Evolutionary conservation across 2,329 filamentous ascomycete species (phyloP), one percentile per base, ranked within the genome.

Genomic region (Fusarium avenaceum): DNA sequence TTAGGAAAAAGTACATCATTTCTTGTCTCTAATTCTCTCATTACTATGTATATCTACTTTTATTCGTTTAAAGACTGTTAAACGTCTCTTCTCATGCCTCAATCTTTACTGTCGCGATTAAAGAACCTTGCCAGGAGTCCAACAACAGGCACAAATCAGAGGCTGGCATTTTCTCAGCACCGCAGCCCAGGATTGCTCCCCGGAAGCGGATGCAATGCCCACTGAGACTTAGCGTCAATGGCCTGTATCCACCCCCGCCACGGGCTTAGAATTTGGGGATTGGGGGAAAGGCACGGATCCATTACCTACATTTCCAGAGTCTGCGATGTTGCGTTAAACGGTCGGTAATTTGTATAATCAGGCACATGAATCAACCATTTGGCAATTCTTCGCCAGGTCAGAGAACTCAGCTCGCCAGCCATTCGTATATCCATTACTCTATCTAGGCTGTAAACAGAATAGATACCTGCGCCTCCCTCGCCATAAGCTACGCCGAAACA

Each of bases 101-200:
- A 20, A 44, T 46, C 33, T 35, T 48, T 14, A 26, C 39, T 55
- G 57, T 66, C 39, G 38, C 54, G 33, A 50, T 24, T 14, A 60
- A 33, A 33, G 28, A 19, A 28, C 56, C 57, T 54, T 10, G 20
- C n/a, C 26, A 54, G 60, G 28, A 30, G 28, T 30, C 28, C 10
- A 30, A 2, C 1, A 30, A 30, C 28, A 30, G 28, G 28, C 66
- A 43, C 71, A 74, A 74, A 74, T 74, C 72, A 74, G 67, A 69
- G 64, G 67, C 60, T 57, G 43, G 69, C 57, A 38, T 72, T 74
- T 74, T 65, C 72, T 74, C 72, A 74, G 72, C 72, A 74, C 7
- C 20, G 19, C 58, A 40, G 59, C 20, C 49, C 26, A 64, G 65
- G 49, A 56, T 63, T 65, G 44, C 39, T 65, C 55, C 65, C 69